Evolutionary conservation across 768 basidiomycete species (phyloP).

Genomic region (Heimioporus sp.): DNA sequence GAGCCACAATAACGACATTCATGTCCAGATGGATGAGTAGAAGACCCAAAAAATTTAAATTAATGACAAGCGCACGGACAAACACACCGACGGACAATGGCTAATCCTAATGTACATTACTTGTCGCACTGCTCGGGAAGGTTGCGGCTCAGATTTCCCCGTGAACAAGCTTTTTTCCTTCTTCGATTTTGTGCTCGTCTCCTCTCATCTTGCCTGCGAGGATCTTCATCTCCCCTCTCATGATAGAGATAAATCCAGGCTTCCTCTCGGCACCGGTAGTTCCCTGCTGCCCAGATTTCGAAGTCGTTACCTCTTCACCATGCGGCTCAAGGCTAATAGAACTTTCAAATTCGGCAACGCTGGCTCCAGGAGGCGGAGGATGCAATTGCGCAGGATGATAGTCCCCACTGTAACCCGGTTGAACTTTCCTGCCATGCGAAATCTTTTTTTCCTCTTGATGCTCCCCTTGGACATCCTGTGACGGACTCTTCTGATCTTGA

Average conservation of each 20-base stretch:
- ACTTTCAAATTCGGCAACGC: slow-evolving; percentile 12
- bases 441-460: background rate
- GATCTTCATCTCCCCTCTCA: slow-evolving; percentile 35
- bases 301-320: background rate
- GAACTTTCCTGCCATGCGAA: background rate
- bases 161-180: slow-evolving; percentile 28
- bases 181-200: slow-evolving; percentile 27
- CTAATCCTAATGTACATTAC: slow-evolving; percentile 4
- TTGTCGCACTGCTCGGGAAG: background rate
- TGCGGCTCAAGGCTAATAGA: background rate
- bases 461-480: background rate
- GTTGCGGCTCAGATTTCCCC: slow-evolving; percentile 7
- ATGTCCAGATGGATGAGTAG: too few relatives aligned
- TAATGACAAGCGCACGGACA: too few relatives aligned
- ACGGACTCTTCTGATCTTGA: background rate
- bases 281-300: background rate
- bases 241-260: slow-evolving; percentile 26
- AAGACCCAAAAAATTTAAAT: too few relatives aligned
- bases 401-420: slow-evolving; percentile 11
- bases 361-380: slow-evolving; percentile 21
- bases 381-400: slow-evolving; percentile 32
- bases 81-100: too few relatives aligned
- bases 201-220: slow-evolving; percentile 30
- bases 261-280: slow-evolving; percentile 17
- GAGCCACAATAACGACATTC: too few relatives aligned